These are phyloP conservation scores for Bacidia gigantensis DNA, from an alignment of 495 filamentous ascomycete genomes.

Conservation along the genomic window DNA sequence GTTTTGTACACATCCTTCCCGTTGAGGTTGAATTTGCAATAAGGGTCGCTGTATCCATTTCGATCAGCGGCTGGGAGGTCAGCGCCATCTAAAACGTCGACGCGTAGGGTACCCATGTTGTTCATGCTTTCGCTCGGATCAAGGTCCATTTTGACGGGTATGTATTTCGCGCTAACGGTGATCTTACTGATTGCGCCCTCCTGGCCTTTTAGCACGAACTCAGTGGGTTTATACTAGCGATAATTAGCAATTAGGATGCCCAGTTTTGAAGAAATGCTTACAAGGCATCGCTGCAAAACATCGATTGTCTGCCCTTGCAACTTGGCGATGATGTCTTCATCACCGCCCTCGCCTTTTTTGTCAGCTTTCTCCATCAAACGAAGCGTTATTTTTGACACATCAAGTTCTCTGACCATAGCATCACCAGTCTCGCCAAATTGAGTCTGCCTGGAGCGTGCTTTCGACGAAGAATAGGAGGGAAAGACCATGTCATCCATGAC, in stretches of 20 bases:
- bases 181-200: slow-evolving; percentile 67
- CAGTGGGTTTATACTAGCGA: slow-evolving; percentile 68
- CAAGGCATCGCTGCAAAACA: slow-evolving; percentile 72
- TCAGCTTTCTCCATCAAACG: slow-evolving; percentile 64
- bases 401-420: slow-evolving; percentile 89
- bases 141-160: slow-evolving; percentile 84
- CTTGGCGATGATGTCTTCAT: slow-evolving; percentile 64
- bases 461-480: slow-evolving; percentile 71
- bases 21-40: slow-evolving; percentile 84
- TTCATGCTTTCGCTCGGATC: slow-evolving; percentile 94
- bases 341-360: slow-evolving; percentile 54
- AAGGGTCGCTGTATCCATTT: slow-evolving; percentile 93
- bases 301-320: slow-evolving; percentile 73
- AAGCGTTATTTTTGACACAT: slow-evolving; percentile 85
- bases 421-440: slow-evolving; percentile 86
- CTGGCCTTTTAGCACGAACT: slow-evolving; percentile 59
- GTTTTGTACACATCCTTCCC: slow-evolving; percentile 83
- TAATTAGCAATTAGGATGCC: slow-evolving; percentile 15
- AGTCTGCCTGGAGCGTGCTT: slow-evolving; percentile 46
- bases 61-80: slow-evolving; percentile 85
- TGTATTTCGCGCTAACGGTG: slow-evolving; percentile 83
- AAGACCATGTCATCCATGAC: slow-evolving; percentile 91
- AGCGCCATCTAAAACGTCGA: slow-evolving; percentile 77
- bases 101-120: slow-evolving; percentile 87
- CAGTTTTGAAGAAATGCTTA: slow-evolving; percentile 30